Evolutionary conservation across 345 rosid species (phyloP), one percentile per base, ranked within the genome.

Genomic region (Linum usitatissimum): DNA sequence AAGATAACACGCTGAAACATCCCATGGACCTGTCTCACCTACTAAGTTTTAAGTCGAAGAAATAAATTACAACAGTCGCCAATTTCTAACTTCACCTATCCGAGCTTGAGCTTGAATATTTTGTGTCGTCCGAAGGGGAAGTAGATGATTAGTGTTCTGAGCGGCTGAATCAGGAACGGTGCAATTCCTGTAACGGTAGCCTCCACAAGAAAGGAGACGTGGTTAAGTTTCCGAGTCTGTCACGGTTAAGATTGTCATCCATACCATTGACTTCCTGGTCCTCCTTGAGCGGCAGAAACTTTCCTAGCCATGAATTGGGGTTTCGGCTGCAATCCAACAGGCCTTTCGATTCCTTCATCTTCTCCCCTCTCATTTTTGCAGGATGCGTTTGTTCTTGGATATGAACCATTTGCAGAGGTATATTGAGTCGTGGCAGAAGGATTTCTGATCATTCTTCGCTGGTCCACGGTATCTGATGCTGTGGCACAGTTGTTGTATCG

Each of bases 261-360:
- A 71, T 85, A 89, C 98, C 96, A 92, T 68, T 83, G 83, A 68
- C 71, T 79, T 68, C 82, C 85, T 6, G 85, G 38, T 17, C 85
- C 87, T 63, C 84, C 90, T 75, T 85, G 91, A 15, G 95, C 85
- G 13, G 95, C 95, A 60, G 93, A 80, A 61, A 87, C 90, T 81
- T 92, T 85, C 77, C 89, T 78, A 23, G 83, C 86, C 77, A 84
- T 72, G 70, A 79, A 87, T 75, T 83, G 96, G 34, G 88, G 84
- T 68, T 89, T 92, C 45, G 88, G 91, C 76, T 85, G 96, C 82
- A 85, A 66, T 57, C 82, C 84, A 40, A 70, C 78, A 60, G 88
- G 65, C 64, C 85, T 79, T 66, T 83, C 96, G 5, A 80, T 60
- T 4, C 77, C 78, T 55, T 86, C 95, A 54, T 87, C 95, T 63